Conservation (phyloP, 2,329 filamentous ascomycete species). For the Fusarium ambrosium region DNA sequence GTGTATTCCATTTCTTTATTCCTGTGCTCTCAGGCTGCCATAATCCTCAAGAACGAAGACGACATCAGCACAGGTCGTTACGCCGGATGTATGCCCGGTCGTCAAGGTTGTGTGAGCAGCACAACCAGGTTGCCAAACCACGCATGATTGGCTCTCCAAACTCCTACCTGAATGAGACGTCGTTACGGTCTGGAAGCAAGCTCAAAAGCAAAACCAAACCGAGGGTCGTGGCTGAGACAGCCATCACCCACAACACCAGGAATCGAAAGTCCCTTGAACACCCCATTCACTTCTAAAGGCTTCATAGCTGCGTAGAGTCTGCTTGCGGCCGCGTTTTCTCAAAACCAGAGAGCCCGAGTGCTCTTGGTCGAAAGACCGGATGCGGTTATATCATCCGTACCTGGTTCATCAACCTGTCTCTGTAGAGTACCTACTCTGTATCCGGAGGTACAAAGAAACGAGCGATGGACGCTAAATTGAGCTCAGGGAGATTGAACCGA, state of each 20-base stretch:
- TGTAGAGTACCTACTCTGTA: not conserved
- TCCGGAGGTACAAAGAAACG: not conserved
- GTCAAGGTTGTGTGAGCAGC: not conserved
- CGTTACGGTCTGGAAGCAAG: not conserved
- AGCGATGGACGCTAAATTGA: not conserved
- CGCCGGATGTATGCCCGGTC: not conserved
- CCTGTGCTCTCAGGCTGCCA: not conserved
- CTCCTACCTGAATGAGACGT: not conserved
- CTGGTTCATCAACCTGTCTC: not conserved
- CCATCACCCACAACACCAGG: not conserved
- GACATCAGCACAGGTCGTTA: not conserved
- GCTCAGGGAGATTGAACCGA: not conserved
- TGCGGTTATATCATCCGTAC: not conserved
- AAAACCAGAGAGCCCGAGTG: too few relatives aligned
- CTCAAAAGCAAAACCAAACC: not conserved
- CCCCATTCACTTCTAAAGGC: not conserved
- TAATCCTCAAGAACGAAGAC: not conserved
- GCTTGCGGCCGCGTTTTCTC: not conserved
- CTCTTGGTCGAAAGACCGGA: not conserved
- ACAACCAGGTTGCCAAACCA: not conserved
- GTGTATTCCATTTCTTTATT: not conserved
- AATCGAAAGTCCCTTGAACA: not conserved
- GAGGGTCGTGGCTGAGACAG: constrained; percentile 15
- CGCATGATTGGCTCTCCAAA: not conserved
- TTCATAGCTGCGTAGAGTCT: not conserved